These are phyloP conservation scores for Rhizodiscina lignyota DNA, from an alignment of 495 filamentous ascomycete genomes.

Conservation along the genomic window DNA sequence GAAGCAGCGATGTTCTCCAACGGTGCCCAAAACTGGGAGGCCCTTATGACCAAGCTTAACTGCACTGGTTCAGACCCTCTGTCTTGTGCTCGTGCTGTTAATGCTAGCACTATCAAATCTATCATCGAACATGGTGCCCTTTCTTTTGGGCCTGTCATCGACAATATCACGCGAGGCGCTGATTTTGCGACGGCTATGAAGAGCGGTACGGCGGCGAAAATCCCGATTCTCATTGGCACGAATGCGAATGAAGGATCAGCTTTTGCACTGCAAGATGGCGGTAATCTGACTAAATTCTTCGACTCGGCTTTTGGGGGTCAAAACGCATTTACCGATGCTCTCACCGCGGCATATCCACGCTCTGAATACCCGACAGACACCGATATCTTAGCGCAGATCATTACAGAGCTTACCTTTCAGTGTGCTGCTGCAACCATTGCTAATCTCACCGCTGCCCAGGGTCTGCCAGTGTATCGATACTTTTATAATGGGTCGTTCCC, in stretches of 20 bases:
- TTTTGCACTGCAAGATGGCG: background rate
- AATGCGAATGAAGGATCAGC: slow-evolving; percentile 1
- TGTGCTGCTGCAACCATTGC: slow-evolving; percentile 12
- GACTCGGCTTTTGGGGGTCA: background rate
- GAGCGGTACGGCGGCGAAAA: background rate
- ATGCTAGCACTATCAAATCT: background rate
- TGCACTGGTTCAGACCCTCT: background rate
- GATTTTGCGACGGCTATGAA: background rate
- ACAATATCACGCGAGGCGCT: background rate
- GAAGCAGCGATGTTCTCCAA: slow-evolving; percentile 2
- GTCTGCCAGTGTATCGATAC: slow-evolving; percentile 16
- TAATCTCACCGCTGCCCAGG: slow-evolving; percentile 7
- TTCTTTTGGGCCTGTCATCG: background rate
- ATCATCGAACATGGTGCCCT: background rate
- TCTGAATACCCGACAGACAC: background rate
- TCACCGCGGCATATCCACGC: background rate
- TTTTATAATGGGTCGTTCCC: slow-evolving; percentile 22
- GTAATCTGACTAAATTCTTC: background rate
- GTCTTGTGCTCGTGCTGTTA: background rate
- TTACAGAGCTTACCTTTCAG: slow-evolving; percentile 15
- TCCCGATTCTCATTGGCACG: background rate
- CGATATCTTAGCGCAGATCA: slow-evolving; percentile 12
- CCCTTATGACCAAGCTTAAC: background rate
- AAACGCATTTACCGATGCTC: background rate
- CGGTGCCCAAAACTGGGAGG: slow-evolving; percentile 8